phyloP scores from a whole-genome alignment of 768 basidiomycete genomes.

The Hypholoma sublateritium region DNA sequence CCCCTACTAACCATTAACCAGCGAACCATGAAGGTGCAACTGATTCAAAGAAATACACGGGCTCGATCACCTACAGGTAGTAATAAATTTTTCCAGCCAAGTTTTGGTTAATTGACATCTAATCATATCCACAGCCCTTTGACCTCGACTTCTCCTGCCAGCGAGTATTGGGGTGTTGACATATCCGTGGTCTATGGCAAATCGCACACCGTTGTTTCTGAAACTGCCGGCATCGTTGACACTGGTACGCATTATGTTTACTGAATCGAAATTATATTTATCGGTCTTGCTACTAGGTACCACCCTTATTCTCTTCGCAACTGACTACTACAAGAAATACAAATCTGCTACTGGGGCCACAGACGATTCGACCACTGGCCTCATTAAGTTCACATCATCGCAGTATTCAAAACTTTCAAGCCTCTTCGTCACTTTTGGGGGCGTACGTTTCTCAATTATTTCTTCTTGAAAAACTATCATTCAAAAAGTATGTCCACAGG shows the following conservation, averaged over 20 bases:
- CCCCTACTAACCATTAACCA: too few relatives aligned
- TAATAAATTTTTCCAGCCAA: not conserved
- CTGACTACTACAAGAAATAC: constrained; percentile 45
- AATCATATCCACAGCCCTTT: constrained; percentile 33
- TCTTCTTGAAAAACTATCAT: not conserved
- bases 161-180: constrained; percentile 57
- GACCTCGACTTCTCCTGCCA: constrained; percentile 44
- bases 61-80: constrained; percentile 12
- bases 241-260: constrained; percentile 33
- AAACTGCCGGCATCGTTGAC: constrained; percentile 57
- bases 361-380: constrained; percentile 33
- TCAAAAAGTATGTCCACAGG: constrained; percentile 21
- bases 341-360: constrained; percentile 42
- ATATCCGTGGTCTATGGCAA: constrained; percentile 49
- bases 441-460: constrained; percentile 30
- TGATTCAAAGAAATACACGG: constrained; percentile 33
- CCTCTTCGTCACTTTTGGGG: constrained; percentile 52
- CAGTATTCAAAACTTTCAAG: constrained; percentile 52
- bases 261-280: not conserved
- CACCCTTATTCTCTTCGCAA: constrained; percentile 46
- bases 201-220: constrained; percentile 37
- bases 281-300: constrained; percentile 33
- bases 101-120: not conserved
- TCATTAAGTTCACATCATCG: constrained; percentile 47
- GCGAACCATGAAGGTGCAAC: constrained; percentile 28